Conservation (phyloP, 345 rosid genomes). For the Salix exigua region DNA sequence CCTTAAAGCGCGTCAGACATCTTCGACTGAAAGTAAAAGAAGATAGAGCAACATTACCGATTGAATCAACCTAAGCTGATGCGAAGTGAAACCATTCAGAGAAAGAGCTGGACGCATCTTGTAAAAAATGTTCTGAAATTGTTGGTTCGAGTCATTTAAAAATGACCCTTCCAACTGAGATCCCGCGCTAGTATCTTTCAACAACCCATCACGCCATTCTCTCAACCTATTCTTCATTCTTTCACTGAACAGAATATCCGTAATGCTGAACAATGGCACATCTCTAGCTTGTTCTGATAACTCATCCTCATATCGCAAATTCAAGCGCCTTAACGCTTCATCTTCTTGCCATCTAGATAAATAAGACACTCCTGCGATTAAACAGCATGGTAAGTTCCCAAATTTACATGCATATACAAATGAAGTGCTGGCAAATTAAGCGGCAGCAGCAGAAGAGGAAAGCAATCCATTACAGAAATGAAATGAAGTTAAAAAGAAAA, state of each 20-base stretch:
- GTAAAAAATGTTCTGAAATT: slow-evolving; percentile 54
- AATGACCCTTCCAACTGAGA: slow-evolving; percentile 16
- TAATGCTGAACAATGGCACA: slow-evolving; percentile 40
- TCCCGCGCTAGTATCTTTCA: slow-evolving; percentile 31
- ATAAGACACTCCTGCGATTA: slow-evolving; percentile 87
- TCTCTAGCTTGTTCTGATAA: slow-evolving; percentile 33
- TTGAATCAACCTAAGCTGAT: slow-evolving; percentile 71
- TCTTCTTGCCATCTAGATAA: slow-evolving; percentile 82
- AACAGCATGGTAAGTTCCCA: slow-evolving; percentile 5
- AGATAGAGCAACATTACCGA: slow-evolving; percentile 37
- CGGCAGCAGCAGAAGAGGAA: too few species aligned
- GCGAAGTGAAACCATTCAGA: slow-evolving; percentile 66
- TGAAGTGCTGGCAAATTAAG: too few species aligned
- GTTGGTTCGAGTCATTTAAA: slow-evolving; percentile 29
- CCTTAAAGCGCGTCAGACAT: neutral
- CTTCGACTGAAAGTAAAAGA: neutral
- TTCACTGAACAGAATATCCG: slow-evolving; percentile 66
- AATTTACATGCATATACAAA: neutral
- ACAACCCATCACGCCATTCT: slow-evolving; percentile 61
- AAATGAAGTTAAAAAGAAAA: neutral
- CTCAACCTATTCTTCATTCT: slow-evolving; percentile 65
- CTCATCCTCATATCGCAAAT: slow-evolving; percentile 26
- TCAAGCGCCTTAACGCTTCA: slow-evolving; percentile 43
- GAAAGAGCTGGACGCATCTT: slow-evolving; percentile 69
- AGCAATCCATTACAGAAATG: neutral